Evolutionary conservation across 2,329 filamentous ascomycete genomes (phyloP).

Genomic region (Verticillium nonalfalfae): DNA sequence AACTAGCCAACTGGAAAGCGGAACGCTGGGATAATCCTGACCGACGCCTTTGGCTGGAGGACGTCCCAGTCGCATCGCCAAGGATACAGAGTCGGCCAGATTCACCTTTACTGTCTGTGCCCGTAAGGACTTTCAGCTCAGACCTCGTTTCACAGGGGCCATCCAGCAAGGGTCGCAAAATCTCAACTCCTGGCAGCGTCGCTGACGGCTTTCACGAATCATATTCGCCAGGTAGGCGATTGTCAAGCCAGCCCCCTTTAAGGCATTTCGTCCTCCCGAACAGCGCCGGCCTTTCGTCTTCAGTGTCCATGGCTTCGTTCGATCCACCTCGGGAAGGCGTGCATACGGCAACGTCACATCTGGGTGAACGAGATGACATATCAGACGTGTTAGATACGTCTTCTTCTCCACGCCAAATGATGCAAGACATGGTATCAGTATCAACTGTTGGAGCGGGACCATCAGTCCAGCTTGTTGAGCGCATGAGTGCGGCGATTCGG

Average conservation of each 20-base stretch:
- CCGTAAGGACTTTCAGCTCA: constrained; percentile 45
- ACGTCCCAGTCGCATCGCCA: constrained; percentile 32
- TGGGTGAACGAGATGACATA: constrained; percentile 39
- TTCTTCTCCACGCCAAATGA: constrained; percentile 60
- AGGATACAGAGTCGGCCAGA: constrained; percentile 45
- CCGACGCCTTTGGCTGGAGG: constrained; percentile 46
- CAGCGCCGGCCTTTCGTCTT: constrained; percentile 25
- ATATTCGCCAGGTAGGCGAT: constrained; percentile 35
- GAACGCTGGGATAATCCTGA: constrained; percentile 30
- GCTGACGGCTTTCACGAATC: constrained; percentile 30
- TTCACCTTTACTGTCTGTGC: constrained; percentile 44
- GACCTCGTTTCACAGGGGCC: constrained; percentile 30
- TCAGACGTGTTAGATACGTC: constrained; percentile 49
- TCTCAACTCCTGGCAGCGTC: constrained; percentile 46
- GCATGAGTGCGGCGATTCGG: constrained; percentile 90
- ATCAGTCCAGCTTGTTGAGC: constrained; percentile 89
- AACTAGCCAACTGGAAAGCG: constrained; percentile 34
- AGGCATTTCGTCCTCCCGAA: constrained; percentile 33
- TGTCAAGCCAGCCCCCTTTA: constrained; percentile 39
- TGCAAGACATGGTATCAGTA: constrained; percentile 80
- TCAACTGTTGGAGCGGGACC: constrained; percentile 88
- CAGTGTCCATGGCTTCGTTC: constrained; percentile 41
- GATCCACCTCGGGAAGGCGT: constrained; percentile 30
- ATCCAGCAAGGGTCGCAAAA: constrained; percentile 31
- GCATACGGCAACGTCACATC: constrained; percentile 31